Conservation (phyloP, 352 stramenopile species). For the Pythium oligandrum region DNA sequence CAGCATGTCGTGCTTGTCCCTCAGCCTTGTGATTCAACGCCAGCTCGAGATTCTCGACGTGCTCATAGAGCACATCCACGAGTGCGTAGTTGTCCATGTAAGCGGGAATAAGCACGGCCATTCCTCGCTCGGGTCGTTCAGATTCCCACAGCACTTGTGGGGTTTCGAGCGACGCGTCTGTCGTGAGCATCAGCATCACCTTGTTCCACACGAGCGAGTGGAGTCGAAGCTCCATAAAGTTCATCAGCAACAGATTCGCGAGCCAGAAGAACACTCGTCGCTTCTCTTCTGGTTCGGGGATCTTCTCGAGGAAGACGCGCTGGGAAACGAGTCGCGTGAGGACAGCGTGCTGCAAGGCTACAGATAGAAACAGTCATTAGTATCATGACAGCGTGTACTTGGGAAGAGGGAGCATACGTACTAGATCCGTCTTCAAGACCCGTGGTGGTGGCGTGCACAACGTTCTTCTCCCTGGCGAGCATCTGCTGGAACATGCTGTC, state of each 20-base stretch:
- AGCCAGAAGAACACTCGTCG: constrained; percentile 71
- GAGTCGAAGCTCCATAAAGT: constrained; percentile 80
- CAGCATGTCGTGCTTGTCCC: constrained; percentile 1
- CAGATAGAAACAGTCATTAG: constrained; percentile 5
- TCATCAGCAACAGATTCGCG: constrained; percentile 66
- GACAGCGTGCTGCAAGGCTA: constrained; percentile 49
- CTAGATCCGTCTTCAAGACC: constrained; percentile 59
- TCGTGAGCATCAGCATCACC: constrained; percentile 60
- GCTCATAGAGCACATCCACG: constrained; percentile 58
- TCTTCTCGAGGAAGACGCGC: constrained; percentile 58
- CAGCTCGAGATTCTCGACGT: constrained; percentile 57
- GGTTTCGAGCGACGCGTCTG: constrained; percentile 24
- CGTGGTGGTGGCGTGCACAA: constrained; percentile 66
- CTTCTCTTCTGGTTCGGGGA: constrained; percentile 43
- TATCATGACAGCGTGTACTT: neutral
- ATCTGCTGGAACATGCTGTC: constrained; percentile 52
- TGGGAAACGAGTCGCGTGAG: constrained; percentile 53
- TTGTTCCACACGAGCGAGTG: constrained; percentile 85
- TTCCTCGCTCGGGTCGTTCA: constrained; percentile 46
- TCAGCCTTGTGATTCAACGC: constrained; percentile 34
- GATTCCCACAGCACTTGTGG: constrained; percentile 50
- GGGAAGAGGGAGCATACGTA: constrained; percentile 4
- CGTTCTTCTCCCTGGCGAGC: constrained; percentile 69
- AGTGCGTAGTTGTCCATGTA: constrained; percentile 47
- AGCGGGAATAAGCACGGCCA: constrained; percentile 64